Percentiles rank a stretch among this genome's conserved stretches.
Evolutionary conservation across 1,139 yeast species (phyloP).

Genomic region (Candida buenavistaensis): DNA sequence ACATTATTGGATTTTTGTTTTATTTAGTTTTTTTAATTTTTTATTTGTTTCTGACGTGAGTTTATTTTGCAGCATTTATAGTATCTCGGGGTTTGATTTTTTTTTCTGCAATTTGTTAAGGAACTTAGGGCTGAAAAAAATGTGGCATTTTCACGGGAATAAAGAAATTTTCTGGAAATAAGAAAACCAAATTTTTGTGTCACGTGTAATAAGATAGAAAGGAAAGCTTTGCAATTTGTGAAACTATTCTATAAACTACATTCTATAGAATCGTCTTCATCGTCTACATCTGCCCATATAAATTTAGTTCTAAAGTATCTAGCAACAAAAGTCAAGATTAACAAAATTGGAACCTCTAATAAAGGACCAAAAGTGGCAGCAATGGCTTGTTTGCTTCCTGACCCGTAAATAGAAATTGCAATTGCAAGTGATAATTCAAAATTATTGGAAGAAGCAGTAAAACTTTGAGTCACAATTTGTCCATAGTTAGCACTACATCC

Average conservation of each 20-base stretch:
- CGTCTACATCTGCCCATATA: conserved; percentile 32
- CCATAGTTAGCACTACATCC: conserved; percentile 42
- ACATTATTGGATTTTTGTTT: conserved; percentile 1
- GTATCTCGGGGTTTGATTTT: conserved; percentile 1
- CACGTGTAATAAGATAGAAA: background rate
- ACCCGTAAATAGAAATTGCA: conserved; percentile 54
- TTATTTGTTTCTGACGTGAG: too few relatives aligned
- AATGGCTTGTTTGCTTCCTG: conserved; percentile 52
- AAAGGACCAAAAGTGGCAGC: conserved; percentile 65
- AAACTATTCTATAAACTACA: background rate
- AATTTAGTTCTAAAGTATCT: conserved; percentile 27
- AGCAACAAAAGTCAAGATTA: conserved; percentile 44
- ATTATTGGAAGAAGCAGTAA: conserved; percentile 61
- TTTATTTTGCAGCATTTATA: conserved; percentile 4
- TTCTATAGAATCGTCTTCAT: conserved; percentile 24
- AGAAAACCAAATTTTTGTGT: background rate
- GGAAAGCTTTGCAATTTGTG: too few relatives aligned
- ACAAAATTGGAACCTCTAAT: conserved; percentile 54
- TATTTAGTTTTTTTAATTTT: background rate
- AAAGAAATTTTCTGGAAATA: too few relatives aligned
- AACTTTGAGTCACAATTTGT: conserved; percentile 50
- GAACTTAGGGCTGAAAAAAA: background rate
- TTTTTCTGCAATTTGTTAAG: background rate
- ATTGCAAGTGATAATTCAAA: conserved; percentile 55
- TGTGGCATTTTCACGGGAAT: conserved; percentile 3